Evolutionary conservation across 2,329 filamentous ascomycete genomes (phyloP).

Genomic region (Curvularia spicifera): DNA sequence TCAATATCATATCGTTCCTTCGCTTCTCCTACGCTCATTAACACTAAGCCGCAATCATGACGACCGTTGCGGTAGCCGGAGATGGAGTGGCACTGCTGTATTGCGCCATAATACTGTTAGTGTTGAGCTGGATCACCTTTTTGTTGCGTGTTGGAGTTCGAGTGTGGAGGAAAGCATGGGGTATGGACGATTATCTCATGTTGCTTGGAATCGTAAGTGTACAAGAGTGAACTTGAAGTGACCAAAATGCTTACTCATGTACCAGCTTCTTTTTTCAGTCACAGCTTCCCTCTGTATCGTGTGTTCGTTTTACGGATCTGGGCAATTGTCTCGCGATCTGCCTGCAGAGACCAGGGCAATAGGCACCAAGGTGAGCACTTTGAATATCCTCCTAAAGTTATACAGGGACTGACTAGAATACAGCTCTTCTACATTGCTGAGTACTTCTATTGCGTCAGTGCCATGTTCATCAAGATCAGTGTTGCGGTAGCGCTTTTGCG

Average conservation of each 20-base stretch:
- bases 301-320: slow-evolving; percentile 27
- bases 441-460: slow-evolving; percentile 30
- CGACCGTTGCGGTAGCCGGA: slow-evolving; percentile 22
- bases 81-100: slow-evolving; percentile 29
- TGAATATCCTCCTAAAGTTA: neutral
- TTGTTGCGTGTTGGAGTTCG: slow-evolving; percentile 26
- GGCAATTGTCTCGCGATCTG: slow-evolving; percentile 20
- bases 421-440: slow-evolving; percentile 31
- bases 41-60: slow-evolving; percentile 13
- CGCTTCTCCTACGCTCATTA: neutral
- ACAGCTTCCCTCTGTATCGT: slow-evolving; percentile 31
- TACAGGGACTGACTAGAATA: neutral
- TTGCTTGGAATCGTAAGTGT: slow-evolving; percentile 24
- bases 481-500: slow-evolving; percentile 30
- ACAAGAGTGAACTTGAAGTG: neutral
- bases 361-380: slow-evolving; percentile 22
- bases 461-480: slow-evolving; percentile 31
- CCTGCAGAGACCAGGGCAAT: slow-evolving; percentile 19
- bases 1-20: neutral
- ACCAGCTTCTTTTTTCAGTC: slow-evolving; percentile 24
- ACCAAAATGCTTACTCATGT: slow-evolving; percentile 3
- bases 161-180: slow-evolving; percentile 24
- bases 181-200: slow-evolving; percentile 29
- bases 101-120: slow-evolving; percentile 24
- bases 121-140: slow-evolving; percentile 29